phyloP scores from a whole-genome alignment of 1,284 basidiomycete genomes.

The Athelia psychrophila region DNA sequence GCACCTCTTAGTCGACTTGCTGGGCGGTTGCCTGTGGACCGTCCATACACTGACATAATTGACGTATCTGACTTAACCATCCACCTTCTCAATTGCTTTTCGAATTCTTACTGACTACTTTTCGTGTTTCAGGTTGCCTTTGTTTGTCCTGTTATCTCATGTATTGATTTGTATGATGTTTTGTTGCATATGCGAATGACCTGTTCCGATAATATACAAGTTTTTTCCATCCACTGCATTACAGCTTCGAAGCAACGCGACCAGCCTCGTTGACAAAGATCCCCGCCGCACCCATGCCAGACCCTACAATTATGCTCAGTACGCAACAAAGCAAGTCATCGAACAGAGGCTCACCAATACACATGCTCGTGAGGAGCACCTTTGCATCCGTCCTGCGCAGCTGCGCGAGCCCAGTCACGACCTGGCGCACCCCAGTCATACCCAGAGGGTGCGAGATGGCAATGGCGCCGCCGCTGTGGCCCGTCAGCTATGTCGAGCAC shows the following conservation, averaged over 20 bases:
- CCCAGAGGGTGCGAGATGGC: conserved; percentile 80
- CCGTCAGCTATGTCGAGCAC: conserved; percentile 5
- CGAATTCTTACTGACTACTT: not conserved
- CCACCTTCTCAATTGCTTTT: conserved; percentile 7
- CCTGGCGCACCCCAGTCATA: conserved; percentile 86
- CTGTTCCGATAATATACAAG: too few species aligned
- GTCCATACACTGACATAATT: conserved; percentile 76
- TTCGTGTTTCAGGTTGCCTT: not conserved
- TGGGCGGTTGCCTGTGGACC: conserved; percentile 38
- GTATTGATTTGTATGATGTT: too few species aligned
- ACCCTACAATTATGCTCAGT: not conserved
- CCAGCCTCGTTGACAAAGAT: conserved; percentile 76
- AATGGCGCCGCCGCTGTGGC: conserved; percentile 78
- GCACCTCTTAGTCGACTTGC: conserved; percentile 87
- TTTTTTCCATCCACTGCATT: too few species aligned
- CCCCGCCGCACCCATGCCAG: conserved; percentile 82
- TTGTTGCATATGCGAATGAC: too few species aligned
- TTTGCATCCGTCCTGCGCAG: conserved; percentile 65
- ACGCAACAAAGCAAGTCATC: not conserved
- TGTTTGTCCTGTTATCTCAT: too few species aligned
- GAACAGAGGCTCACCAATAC: conserved; percentile 62
- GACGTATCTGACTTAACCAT: conserved; percentile 62
- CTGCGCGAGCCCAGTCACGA: conserved; percentile 82
- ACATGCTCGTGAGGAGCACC: conserved; percentile 84
- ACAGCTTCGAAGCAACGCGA: conserved; percentile 20